Evolutionary conservation across 257 asterid species (phyloP), one percentile per base, ranked within the genome.

Genomic region (Solanum virginianum): DNA sequence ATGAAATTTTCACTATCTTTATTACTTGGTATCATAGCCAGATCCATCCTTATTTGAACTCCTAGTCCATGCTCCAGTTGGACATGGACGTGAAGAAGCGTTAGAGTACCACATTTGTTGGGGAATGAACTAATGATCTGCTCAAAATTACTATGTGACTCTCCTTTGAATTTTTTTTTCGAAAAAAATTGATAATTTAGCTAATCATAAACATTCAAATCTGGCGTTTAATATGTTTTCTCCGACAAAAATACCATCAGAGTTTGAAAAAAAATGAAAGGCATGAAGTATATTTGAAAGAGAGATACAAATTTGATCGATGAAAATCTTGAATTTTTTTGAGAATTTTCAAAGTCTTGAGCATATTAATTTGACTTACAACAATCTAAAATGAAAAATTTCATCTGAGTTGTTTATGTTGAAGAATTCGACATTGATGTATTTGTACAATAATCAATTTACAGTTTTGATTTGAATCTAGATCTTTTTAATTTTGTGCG

Each of bases 271-370:
- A 43, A 36, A 36, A 32, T 93, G 89, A 88, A 63, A 36, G 91
- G 89, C 1, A 56, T 93, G 49, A 82, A 86, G 87, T 87, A 13
- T 60, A 12, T 93, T 5, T 92, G 95, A 97, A 86, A 90, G 94
- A 0, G 72, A 13, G 10, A 70, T 7, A 55, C 89, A 60, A 92
- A 93, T 49, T 83, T 93, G 85, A 51, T 86, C 32, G 97, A 95
- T 8, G 54, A 54, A 63, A 88, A 94, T 43, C 92, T 92, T 2
- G 81, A 18, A 57, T 18, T 5, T 18, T 18, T 18, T 57, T 18
- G 24, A 2, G 6, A 5, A 56, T 56, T 56, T 56, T 56, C 11
- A 1, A 18, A 18, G 6, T 57, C 24, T 8, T 9, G 2, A 13
- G 24, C 47, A 43, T 8, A 18, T 56, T 56, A 22, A 17, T 56